Evolutionary conservation across 1,284 basidiomycete genomes (phyloP).

Genomic region (Fomitopsis palustris): DNA sequence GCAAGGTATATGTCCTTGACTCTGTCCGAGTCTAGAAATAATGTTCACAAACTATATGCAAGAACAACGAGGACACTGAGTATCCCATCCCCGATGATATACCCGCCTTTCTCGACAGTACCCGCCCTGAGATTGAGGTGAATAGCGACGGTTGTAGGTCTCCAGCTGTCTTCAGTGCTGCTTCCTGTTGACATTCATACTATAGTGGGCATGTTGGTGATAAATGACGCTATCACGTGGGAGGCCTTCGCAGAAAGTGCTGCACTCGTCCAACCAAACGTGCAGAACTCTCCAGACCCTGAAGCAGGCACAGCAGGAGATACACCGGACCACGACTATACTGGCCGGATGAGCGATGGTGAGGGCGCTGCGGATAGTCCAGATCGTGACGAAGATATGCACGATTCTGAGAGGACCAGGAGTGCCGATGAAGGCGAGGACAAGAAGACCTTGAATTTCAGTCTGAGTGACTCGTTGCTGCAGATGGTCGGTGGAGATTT

Average conservation of each 20-base stretch:
- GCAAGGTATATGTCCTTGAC: slow-evolving; percentile 5
- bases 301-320: background rate
- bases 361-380: background rate
- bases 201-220: slow-evolving; percentile 4
- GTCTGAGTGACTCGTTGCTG: background rate
- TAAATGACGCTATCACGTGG: background rate
- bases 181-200: background rate
- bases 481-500: background rate
- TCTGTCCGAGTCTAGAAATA: background rate
- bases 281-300: background rate
- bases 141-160: slow-evolving; percentile 6
- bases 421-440: background rate
- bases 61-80: background rate
- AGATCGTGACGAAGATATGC: background rate
- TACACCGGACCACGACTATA: background rate
- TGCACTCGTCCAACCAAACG: background rate
- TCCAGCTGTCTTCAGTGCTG: background rate
- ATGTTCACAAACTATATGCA: background rate
- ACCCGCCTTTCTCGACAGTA: background rate
- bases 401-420: background rate
- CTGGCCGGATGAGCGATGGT: too few species aligned
- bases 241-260: background rate
- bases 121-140: slow-evolving; percentile 4
- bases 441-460: background rate
- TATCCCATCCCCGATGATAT: slow-evolving; percentile 5